Percentiles rank a stretch among this genome's conserved stretches.
Conservation (phyloP, 768 basidiomycete species). For the Trametes gibbosa region DNA sequence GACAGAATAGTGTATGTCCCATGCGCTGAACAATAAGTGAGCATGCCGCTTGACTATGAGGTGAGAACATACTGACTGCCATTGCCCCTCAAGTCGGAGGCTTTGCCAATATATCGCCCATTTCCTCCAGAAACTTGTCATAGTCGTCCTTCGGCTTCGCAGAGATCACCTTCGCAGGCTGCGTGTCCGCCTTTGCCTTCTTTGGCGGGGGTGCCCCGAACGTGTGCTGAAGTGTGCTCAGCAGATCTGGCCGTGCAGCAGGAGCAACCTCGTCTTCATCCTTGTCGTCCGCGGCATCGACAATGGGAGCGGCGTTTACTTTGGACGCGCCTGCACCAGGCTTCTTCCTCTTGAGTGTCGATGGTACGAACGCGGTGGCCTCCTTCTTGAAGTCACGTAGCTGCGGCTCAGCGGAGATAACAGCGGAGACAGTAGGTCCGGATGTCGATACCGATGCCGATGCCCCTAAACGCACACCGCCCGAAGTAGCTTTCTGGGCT, state of each 20-base stretch:
- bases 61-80: not conserved
- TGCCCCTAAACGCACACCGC: constrained; percentile 21
- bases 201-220: constrained; percentile 28
- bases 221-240: constrained; percentile 58
- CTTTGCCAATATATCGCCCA: constrained; percentile 56
- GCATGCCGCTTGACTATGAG: not conserved
- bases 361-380: constrained; percentile 87
- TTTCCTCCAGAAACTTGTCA: constrained; percentile 72
- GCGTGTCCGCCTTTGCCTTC: constrained; percentile 17
- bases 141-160: constrained; percentile 64
- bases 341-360: constrained; percentile 76
- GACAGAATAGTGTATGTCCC: no score
- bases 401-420: constrained; percentile 80
- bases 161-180: constrained; percentile 27
- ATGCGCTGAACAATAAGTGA: no score
- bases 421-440: constrained; percentile 49
- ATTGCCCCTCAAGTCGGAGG: not conserved
- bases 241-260: constrained; percentile 61
- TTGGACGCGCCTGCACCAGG: constrained; percentile 35
- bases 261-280: constrained; percentile 27
- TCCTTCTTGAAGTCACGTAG: constrained; percentile 95
- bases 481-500: constrained; percentile 30
- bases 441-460: constrained; percentile 31
- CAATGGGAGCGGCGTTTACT: constrained; percentile 64
- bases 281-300: constrained; percentile 36